Evolutionary conservation across 2,329 filamentous ascomycete genomes (phyloP).

Genomic region (Trichoderma sp.): DNA sequence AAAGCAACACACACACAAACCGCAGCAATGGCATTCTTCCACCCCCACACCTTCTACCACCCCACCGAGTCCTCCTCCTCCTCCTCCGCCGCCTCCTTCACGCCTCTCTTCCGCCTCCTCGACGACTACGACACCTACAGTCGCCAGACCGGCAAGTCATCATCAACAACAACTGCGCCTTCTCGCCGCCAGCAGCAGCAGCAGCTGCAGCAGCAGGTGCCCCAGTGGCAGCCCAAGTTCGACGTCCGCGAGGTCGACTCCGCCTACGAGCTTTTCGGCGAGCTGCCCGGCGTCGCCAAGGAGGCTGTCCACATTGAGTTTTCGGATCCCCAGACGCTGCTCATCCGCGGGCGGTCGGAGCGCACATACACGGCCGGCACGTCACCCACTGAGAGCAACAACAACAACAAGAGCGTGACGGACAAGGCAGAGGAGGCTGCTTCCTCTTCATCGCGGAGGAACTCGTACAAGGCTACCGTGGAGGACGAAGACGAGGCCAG

Average conservation of each 20-base stretch:
- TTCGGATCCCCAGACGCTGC: slow-evolving; percentile 72
- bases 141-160: slow-evolving; percentile 41
- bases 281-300: slow-evolving; percentile 75
- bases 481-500: slow-evolving; percentile 58
- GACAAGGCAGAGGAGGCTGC: slow-evolving; percentile 40
- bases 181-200: slow-evolving; percentile 31
- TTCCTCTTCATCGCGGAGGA: slow-evolving; percentile 36
- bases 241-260: slow-evolving; percentile 72
- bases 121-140: slow-evolving; percentile 65
- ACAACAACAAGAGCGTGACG: slow-evolving; percentile 44
- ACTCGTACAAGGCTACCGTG: slow-evolving; percentile 62
- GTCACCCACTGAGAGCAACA: slow-evolving; percentile 46
- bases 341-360: slow-evolving; percentile 70
- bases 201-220: slow-evolving; percentile 35
- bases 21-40: slow-evolving; percentile 59
- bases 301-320: slow-evolving; percentile 78
- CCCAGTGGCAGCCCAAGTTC: slow-evolving; percentile 74
- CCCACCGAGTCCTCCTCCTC: slow-evolving; percentile 54
- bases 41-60: slow-evolving; percentile 53
- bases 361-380: slow-evolving; percentile 61
- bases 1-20: slow-evolving; percentile 12
- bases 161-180: slow-evolving; percentile 32
- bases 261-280: slow-evolving; percentile 75
- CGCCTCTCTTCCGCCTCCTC: slow-evolving; percentile 64
- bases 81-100: slow-evolving; percentile 49